phyloP scores from a whole-genome alignment of 495 filamentous ascomycete species.

The Podospora didyma region DNA sequence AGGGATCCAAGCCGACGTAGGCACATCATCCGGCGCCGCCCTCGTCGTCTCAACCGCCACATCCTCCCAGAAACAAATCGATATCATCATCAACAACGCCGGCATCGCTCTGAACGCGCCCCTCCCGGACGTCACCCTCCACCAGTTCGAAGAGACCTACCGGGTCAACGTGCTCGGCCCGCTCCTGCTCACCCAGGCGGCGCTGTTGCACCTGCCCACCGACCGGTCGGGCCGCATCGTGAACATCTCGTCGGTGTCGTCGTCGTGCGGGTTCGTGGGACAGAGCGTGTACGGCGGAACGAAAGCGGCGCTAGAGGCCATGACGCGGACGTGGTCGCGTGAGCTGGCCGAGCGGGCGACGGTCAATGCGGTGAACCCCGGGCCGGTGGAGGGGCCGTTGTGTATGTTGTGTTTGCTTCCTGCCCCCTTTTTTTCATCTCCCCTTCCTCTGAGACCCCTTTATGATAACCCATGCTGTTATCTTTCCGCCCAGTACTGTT shows the following conservation, averaged over 20 bases:
- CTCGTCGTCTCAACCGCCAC: constrained; percentile 30
- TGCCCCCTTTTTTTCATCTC: no score
- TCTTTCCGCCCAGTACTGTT: no score
- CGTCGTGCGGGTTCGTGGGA: constrained; percentile 61
- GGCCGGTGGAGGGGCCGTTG: constrained; percentile 79
- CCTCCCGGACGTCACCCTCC: constrained; percentile 53
- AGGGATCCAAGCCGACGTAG: constrained; percentile 43
- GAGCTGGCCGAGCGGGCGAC: constrained; percentile 76
- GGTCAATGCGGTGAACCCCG: constrained; percentile 86
- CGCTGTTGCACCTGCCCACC: constrained; percentile 62
- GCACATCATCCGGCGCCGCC: constrained; percentile 31
- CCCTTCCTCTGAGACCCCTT: no score
- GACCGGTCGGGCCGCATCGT: constrained; percentile 76
- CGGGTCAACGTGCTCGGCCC: constrained; percentile 82
- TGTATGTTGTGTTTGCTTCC: constrained; percentile 13
- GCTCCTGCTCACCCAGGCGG: constrained; percentile 72
- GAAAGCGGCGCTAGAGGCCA: constrained; percentile 86
- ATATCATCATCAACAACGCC: constrained; percentile 89
- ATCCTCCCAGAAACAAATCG: constrained; percentile 52
- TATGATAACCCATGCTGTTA: no score
- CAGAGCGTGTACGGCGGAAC: constrained; percentile 83
- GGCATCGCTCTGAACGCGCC: constrained; percentile 59
- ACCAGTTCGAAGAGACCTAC: constrained; percentile 69
- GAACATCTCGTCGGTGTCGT: constrained; percentile 69
- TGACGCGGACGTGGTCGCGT: constrained; percentile 84